phyloP scores from a whole-genome alignment of 257 asterid species.

The Galeopsis tetrahit region DNA sequence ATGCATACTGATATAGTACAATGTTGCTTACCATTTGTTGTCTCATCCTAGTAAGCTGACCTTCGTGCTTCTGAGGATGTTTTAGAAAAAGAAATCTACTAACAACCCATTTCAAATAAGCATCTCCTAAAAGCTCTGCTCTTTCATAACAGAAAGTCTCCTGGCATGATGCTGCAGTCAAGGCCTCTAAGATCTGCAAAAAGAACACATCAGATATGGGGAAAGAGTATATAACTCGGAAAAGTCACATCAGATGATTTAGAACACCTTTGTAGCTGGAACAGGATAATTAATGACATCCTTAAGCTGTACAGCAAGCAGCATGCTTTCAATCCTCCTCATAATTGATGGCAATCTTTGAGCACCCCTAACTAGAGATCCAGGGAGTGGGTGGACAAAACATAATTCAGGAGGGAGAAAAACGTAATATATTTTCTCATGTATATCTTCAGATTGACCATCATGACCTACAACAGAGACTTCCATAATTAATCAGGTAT shows the following conservation, averaged over 20 bases:
- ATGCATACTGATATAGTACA: conserved; percentile 79
- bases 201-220: conserved; percentile 31
- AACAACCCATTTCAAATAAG: conserved; percentile 97
- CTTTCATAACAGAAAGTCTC: conserved; percentile 96
- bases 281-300: conserved; percentile 74
- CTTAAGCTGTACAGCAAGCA: conserved; percentile 92
- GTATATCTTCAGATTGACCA: conserved; percentile 70
- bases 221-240: neutral
- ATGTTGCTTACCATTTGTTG: conserved; percentile 97
- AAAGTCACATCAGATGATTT: conserved; percentile 16
- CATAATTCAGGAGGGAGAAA: conserved; percentile 99
- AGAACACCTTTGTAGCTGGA: conserved; percentile 73
- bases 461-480: conserved; percentile 53
- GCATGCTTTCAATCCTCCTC: conserved; percentile 95
- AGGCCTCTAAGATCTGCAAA: conserved; percentile 89
- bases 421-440: conserved; percentile 91
- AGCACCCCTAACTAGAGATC: conserved; percentile 90
- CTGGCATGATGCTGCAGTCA: conserved; percentile 97
- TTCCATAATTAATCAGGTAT: conserved; percentile 29
- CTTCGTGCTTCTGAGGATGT: conserved; percentile 97
- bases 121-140: conserved; percentile 97
- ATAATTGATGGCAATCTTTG: conserved; percentile 96
- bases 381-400: conserved; percentile 94
- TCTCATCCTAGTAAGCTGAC: conserved; percentile 96
- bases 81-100: conserved; percentile 89